A percentile compares a stretch with the other conserved stretches of the same genome.
phyloP scores from a whole-genome alignment of 345 rosid species.

The Chamaenerion angustifolium region DNA sequence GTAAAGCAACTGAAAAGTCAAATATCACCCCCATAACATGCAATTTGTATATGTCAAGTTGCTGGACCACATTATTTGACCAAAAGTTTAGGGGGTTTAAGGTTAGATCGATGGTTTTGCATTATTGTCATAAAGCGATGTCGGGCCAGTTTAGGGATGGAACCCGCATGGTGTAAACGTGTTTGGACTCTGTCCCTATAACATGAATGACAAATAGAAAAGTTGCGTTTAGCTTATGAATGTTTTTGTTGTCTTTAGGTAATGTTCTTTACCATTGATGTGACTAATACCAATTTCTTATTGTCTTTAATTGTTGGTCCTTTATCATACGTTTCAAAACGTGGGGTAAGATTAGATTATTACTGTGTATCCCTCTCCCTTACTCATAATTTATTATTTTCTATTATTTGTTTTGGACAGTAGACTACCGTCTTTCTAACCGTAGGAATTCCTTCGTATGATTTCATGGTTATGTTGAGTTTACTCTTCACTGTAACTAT shows the following conservation, averaged over 20 bases:
- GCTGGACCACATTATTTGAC: neutral
- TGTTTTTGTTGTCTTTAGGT: neutral
- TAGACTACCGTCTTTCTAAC: neutral
- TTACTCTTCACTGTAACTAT: too few relatives aligned
- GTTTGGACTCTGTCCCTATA: neutral
- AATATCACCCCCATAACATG: neutral
- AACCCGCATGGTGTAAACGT: too few relatives aligned
- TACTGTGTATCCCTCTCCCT: neutral
- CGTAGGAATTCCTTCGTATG: too few relatives aligned
- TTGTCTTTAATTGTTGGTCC: too few relatives aligned
- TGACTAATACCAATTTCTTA: too few relatives aligned
- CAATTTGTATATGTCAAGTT: neutral
- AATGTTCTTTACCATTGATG: neutral
- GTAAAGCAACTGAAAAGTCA: neutral
- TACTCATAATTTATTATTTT: slow-evolving; percentile 63
- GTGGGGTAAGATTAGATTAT: too few relatives aligned
- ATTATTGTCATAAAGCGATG: too few relatives aligned
- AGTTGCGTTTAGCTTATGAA: neutral
- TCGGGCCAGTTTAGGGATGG: neutral
- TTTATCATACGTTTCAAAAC: too few relatives aligned
- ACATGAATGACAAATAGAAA: neutral
- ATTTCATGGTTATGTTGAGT: too few relatives aligned
- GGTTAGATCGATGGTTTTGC: too few relatives aligned
- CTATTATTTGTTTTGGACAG: slow-evolving; percentile 45
- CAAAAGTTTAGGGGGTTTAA: too few relatives aligned